Conservation (phyloP, 768 basidiomycete species). For the Leccinum uliginosum region DNA sequence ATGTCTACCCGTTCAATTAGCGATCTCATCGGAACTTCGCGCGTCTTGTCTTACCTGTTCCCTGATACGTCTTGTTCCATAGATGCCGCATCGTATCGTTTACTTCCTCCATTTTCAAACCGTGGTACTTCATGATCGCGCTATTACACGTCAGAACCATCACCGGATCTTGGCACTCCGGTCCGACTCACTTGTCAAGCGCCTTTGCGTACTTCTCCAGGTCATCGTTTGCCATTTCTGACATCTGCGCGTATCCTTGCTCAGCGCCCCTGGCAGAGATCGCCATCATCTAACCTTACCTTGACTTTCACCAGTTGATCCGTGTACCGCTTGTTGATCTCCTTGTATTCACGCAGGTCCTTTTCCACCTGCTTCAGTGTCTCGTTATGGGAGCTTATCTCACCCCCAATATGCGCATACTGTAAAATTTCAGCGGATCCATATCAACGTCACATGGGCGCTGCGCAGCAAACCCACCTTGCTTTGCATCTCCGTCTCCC, state of each 20-base stretch:
- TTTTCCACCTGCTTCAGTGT: conserved; percentile 61
- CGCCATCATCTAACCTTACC: conserved; percentile 39
- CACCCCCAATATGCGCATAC: conserved; percentile 81
- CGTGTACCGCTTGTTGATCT: conserved; percentile 80
- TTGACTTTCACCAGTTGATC: conserved; percentile 94
- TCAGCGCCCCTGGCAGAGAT: background rate
- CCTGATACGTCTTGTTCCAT: conserved; percentile 99
- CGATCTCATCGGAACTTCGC: conserved; percentile 1
- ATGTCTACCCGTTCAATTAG: conserved; percentile 61
- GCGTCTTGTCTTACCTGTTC: conserved; percentile 63
- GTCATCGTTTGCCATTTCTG: conserved; percentile 96
- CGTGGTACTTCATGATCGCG: conserved; percentile 98
- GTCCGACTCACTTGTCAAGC: conserved; percentile 74
- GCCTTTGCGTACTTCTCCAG: conserved; percentile 98
- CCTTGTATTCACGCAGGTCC: conserved; percentile 83
- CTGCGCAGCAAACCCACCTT: conserved; percentile 42
- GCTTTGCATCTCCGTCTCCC: conserved; percentile 67
- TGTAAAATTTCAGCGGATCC: conserved; percentile 28
- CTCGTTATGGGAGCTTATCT: conserved; percentile 67
- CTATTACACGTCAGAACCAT: conserved; percentile 39
- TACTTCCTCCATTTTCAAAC: conserved; percentile 98
- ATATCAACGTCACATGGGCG: background rate
- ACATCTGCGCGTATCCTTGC: conserved; percentile 54
- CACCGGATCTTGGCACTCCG: background rate
- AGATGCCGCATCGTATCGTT: conserved; percentile 96